phyloP scores from a whole-genome alignment of 2,329 filamentous ascomycete genomes.

The Sporothrix luriei region DNA sequence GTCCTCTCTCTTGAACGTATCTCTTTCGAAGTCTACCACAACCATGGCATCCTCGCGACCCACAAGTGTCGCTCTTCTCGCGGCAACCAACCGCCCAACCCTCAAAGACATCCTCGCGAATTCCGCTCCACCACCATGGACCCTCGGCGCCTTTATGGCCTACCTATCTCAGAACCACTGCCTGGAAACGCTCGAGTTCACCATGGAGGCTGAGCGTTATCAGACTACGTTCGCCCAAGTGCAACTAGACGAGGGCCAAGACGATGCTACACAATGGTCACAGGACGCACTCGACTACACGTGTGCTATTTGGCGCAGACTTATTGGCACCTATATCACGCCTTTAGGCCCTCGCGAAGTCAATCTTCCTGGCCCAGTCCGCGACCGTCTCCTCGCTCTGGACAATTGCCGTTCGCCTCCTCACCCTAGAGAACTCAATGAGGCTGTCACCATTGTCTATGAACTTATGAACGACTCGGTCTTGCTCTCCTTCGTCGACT shows the following conservation, averaged over 20 bases:
- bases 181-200: slow-evolving; percentile 94
- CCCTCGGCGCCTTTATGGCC: slow-evolving; percentile 89
- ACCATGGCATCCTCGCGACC: slow-evolving; percentile 54
- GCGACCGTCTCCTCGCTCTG: slow-evolving; percentile 73
- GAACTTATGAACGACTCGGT: slow-evolving; percentile 98
- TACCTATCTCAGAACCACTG: slow-evolving; percentile 97
- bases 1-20: slow-evolving; percentile 15
- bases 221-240: slow-evolving; percentile 58
- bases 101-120: slow-evolving; percentile 87
- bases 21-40: slow-evolving; percentile 35
- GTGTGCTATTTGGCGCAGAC: slow-evolving; percentile 79
- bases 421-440: slow-evolving; percentile 73
- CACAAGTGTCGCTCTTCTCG: slow-evolving; percentile 52
- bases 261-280: slow-evolving; percentile 39
- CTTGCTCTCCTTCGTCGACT: slow-evolving; percentile 85
- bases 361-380: slow-evolving; percentile 83
- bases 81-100: slow-evolving; percentile 60
- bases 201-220: slow-evolving; percentile 89
- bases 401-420: slow-evolving; percentile 64
- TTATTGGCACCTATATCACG: slow-evolving; percentile 87
- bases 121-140: slow-evolving; percentile 83
- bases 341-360: slow-evolving; percentile 85
- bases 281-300: slow-evolving; percentile 64
- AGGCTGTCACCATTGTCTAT: slow-evolving; percentile 84
- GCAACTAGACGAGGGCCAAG: slow-evolving; percentile 46